These are phyloP conservation scores for Aspergillus clavatus DNA, from an alignment of 2,329 filamentous ascomycete species.

Conservation along the genomic window DNA sequence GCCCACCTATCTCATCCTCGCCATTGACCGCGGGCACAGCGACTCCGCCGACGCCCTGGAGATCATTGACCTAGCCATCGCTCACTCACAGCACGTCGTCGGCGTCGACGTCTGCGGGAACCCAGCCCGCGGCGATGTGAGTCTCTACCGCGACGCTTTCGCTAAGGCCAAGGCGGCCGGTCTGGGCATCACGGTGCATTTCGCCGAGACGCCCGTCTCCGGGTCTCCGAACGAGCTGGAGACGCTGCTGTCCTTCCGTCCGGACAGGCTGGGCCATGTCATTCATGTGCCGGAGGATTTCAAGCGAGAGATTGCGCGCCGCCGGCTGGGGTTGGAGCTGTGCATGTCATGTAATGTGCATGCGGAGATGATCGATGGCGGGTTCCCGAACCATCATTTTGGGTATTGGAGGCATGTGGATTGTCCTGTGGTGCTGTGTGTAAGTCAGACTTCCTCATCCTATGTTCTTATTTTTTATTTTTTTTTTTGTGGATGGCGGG, in stretches of 20 bases:
- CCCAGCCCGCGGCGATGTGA: conserved; percentile 59
- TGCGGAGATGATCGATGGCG: conserved; percentile 65
- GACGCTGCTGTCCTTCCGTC: conserved; percentile 60
- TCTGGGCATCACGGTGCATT: conserved; percentile 68
- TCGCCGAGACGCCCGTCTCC: conserved; percentile 63
- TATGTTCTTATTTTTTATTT: neutral
- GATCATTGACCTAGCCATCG: conserved; percentile 59
- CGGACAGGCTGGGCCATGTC: conserved; percentile 70
- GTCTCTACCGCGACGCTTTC: conserved; percentile 58
- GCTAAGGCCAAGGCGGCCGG: conserved; percentile 50
- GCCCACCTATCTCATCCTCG: conserved; percentile 64
- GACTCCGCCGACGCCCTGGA: conserved; percentile 55
- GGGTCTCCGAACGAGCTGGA: conserved; percentile 57
- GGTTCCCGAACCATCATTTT: conserved; percentile 68
- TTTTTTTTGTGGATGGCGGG: conserved; percentile 1
- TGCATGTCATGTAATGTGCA: conserved; percentile 79
- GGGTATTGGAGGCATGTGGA: conserved; percentile 62
- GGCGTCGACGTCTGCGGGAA: conserved; percentile 77
- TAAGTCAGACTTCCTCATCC: conserved; percentile 48
- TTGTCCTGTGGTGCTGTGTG: conserved; percentile 62
- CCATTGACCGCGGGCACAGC: conserved; percentile 64
- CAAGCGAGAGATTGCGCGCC: conserved; percentile 52
- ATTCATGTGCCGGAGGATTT: conserved; percentile 64
- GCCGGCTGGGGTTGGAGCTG: conserved; percentile 63
- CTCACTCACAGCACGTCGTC: conserved; percentile 54